Evolutionary conservation across 2,329 filamentous ascomycete genomes (phyloP), one percentile per base, ranked within the genome.

Genomic region (Claviceps sorghi): DNA sequence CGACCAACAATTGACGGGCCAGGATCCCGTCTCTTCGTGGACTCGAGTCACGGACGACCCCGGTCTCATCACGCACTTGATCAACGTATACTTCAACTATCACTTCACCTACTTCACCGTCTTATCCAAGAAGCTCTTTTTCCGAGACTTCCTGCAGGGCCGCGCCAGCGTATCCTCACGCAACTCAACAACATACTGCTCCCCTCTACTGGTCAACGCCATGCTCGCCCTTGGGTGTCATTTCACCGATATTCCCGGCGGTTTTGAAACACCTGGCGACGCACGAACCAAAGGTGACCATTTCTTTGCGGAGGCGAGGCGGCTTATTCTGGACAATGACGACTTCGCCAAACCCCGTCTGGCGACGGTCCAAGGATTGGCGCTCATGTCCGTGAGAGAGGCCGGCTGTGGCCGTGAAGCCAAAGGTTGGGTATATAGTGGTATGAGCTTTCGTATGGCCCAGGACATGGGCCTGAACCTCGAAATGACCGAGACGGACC

Each of bases 81-180:
- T 98, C 64, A 91, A 90, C 62, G 90, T 97, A 87, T 98, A 98
- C 69, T 97, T 97, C 69, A 88, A 83, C 60, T 97, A 91, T 86
- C 93, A 97, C 67, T 97, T 97, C 67, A 84, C 89, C 19, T 97
- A 93, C 69, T 98, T 97, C 66, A 91, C 89, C 4, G 93, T 87
- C 0, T 73, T 97, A 7, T 91, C 90, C 13, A 94, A 88, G 65
- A 82, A 77, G 40, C 72, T 95, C 34, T 97, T 98, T 64, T 90
- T 87, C 63, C 78, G 84, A 43, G 90, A 97, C 64, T 96, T 95
- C 60, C 66, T 84, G 45, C 77, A 76, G 15, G 91, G 93, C 0
- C 82, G 77, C 55, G 78, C 79, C 4, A 72, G 72, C 1, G 67
- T 74, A 8, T 68, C 65, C 62, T n/a, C 4, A 8, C 79, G 71